Conservation (phyloP, 1,284 basidiomycete species). For the Cerrena zonata region DNA sequence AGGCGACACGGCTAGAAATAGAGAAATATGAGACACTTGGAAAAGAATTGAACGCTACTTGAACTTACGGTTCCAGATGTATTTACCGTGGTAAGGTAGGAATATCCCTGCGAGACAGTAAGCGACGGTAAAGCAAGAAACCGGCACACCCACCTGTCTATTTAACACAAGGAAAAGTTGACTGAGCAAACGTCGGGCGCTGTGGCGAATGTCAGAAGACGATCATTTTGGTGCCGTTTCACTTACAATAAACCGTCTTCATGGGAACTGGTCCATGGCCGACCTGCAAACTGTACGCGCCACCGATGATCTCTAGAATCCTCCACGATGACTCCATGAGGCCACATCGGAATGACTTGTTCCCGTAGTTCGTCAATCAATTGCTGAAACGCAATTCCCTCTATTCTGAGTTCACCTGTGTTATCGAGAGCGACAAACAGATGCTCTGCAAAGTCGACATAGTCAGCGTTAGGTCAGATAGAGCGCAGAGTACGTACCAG, state of each 20-base stretch:
- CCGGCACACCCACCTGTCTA: constrained; percentile 27
- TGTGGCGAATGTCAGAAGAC: constrained; percentile 17
- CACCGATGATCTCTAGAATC: constrained; percentile 30
- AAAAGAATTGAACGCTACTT: too few species aligned
- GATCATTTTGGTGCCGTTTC: too few species aligned
- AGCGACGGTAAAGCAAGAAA: background rate
- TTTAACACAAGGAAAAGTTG: constrained; percentile 37
- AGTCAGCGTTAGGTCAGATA: background rate
- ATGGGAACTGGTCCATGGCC: constrained; percentile 41
- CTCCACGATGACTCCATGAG: constrained; percentile 31
- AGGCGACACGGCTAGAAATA: constrained; percentile 50
- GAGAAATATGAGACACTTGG: constrained; percentile 4
- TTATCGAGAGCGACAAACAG: constrained; percentile 31
- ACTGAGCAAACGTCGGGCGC: constrained; percentile 40
- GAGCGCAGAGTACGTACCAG: constrained; percentile 18
- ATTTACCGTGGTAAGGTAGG: constrained; percentile 57
- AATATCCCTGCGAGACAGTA: constrained; percentile 34
- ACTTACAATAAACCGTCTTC: constrained; percentile 39
- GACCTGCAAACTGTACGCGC: constrained; percentile 37
- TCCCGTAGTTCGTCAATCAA: constrained; percentile 38
- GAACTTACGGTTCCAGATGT: constrained; percentile 46
- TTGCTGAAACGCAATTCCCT: constrained; percentile 33
- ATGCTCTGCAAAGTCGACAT: constrained; percentile 22
- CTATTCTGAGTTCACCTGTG: constrained; percentile 36
- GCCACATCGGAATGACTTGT: constrained; percentile 42